Evolutionary conservation across 2,329 filamentous ascomycete genomes (phyloP).

Genomic region (Cercospora sojina): DNA sequence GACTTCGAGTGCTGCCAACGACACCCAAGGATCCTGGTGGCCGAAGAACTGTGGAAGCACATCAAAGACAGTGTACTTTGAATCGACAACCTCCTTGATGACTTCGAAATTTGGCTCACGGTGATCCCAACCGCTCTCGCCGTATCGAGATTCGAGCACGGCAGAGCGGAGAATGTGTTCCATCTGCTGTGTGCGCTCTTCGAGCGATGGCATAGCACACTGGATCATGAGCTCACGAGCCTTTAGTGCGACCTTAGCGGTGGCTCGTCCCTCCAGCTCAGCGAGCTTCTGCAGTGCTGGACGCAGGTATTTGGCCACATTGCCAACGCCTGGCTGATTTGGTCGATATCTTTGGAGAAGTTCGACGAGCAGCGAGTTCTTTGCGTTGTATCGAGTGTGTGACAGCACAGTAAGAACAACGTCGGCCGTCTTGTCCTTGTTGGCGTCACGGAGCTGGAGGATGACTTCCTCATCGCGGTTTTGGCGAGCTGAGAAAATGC

Average conservation of each 20-base stretch:
- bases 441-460: conserved; percentile 87
- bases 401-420: conserved; percentile 89
- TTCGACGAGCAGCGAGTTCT: conserved; percentile 89
- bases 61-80: conserved; percentile 97
- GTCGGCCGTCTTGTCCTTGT: conserved; percentile 85
- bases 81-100: conserved; percentile 97
- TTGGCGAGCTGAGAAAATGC: conserved; percentile 79
- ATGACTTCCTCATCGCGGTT: conserved; percentile 91
- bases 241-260: conserved; percentile 95
- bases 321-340: conserved; percentile 86
- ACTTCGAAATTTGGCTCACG: conserved; percentile 85
- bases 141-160: conserved; percentile 94
- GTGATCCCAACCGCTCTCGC: conserved; percentile 95
- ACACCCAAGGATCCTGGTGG: conserved; percentile 91
- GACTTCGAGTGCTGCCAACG: conserved; percentile 87
- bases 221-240: conserved; percentile 96
- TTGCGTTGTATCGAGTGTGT: conserved; percentile 85
- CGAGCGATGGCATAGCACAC: conserved; percentile 90
- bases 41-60: conserved; percentile 93
- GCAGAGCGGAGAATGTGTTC: conserved; percentile 96
- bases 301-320: conserved; percentile 84
- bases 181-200: conserved; percentile 95
- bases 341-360: conserved; percentile 93
- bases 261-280: conserved; percentile 80
- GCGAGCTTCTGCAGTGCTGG: conserved; percentile 79